A percentile compares a stretch with the other conserved stretches of the same genome.
These are phyloP conservation scores for Colletotrichum cereale DNA, from an alignment of 2,329 filamentous ascomycete species.

Conservation along the genomic window DNA sequence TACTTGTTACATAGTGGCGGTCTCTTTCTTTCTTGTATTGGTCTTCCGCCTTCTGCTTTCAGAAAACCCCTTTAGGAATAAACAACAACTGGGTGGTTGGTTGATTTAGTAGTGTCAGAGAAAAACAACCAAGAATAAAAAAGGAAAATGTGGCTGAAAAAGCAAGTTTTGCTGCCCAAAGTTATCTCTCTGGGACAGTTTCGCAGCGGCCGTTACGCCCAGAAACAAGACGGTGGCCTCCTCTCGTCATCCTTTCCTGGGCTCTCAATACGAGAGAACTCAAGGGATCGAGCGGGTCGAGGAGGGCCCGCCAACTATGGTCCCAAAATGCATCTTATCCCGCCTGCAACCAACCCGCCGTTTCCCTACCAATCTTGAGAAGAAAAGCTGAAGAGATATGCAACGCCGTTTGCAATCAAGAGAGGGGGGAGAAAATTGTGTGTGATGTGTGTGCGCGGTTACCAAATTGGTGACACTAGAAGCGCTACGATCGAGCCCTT, in stretches of 20 bases:
- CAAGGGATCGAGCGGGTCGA: slow-evolving; percentile 4
- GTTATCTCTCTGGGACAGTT: slow-evolving; percentile 24
- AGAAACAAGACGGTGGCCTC: slow-evolving; percentile 31
- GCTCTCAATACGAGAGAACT: background rate
- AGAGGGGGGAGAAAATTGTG: slow-evolving; percentile 18
- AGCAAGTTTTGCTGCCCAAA: slow-evolving; percentile 34
- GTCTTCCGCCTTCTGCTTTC: slow-evolving; percentile 14
- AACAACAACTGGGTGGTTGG: slow-evolving; percentile 35
- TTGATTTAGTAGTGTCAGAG: slow-evolving; percentile 29
- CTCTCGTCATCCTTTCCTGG: background rate
- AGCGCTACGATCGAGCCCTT: slow-evolving; percentile 26
- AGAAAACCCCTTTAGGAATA: slow-evolving; percentile 1
- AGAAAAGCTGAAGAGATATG: slow-evolving; percentile 35
- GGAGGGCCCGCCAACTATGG: slow-evolving; percentile 29
- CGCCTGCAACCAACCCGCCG: slow-evolving; percentile 32
- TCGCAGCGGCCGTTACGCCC: slow-evolving; percentile 38
- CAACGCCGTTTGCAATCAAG: slow-evolving; percentile 37
- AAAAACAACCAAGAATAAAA: slow-evolving; percentile 8
- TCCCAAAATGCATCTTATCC: slow-evolving; percentile 40
- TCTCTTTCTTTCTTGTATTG: slow-evolving; percentile 32
- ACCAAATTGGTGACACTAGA: slow-evolving; percentile 27
- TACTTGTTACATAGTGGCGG: slow-evolving; percentile 38
- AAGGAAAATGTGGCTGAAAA: slow-evolving; percentile 25
- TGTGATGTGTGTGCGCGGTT: slow-evolving; percentile 18
- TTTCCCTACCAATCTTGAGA: slow-evolving; percentile 41